Evolutionary conservation across 805 yeast genomes (phyloP), one percentile per base, ranked within the genome.

Genomic region (Candida nitratophila): DNA sequence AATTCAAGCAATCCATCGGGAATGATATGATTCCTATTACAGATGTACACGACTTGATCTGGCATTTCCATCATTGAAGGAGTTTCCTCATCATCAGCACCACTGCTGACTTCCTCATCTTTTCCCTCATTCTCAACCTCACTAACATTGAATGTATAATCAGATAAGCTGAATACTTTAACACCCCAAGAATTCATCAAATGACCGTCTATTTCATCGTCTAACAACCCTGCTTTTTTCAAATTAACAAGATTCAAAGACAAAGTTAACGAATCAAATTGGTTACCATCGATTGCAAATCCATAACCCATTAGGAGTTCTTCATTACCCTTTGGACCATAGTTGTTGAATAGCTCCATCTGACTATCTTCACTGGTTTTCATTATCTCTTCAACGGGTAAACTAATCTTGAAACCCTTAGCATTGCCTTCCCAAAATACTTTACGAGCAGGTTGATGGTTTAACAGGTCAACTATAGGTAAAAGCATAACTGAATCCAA

Each of bases 321-420:
- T 50, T 86, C 95, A 55, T 88, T 89, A 0, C 93, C 84, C 60
- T 88, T 89, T 43, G 85, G 79, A 2, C 96, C 97, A 61, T 90
- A 89, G 61, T 86, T 86, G 58, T 89, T 89, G 63, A 64, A 86
- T 1, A 90, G 48, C 56, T 87, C 83, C 2, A 63, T 58, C 2
- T 74, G 75, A 1, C 48, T 50, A 3, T 45, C 20, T n/a, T n/a
- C n/a, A n/a, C n/a, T n/a, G n/a, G n/a, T n/a, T 17, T 6, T 41
- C 20, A 14, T 19, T 16, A n/a, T n/a, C 3, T 20, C 14, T 3
- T 22, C n/a, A 12, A 14, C 31, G 2, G 41, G 19, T 41, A 39
- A 41, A 8, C 10, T n/a, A n/a, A 39, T 47, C 41, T 14, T 48
- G 44, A 22, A 40, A 24, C 26, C 34, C 22, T 15, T 9, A 5